phyloP scores from a whole-genome alignment of 208 protist genomes.

The Crithidia acanthocephali region DNA sequence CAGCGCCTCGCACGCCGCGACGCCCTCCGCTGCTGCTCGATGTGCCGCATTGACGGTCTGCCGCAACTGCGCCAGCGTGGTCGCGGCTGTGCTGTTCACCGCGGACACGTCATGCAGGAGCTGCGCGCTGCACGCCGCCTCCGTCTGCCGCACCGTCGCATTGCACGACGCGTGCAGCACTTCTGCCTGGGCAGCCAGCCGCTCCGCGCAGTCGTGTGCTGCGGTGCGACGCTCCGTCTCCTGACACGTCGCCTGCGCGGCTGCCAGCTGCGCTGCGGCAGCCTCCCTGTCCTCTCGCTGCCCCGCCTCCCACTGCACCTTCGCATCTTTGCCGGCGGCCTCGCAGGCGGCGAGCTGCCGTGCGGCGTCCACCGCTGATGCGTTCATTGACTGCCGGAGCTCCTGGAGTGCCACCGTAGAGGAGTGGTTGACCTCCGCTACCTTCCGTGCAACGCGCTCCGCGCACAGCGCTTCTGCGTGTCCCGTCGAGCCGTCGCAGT shows the following conservation, averaged over 20 bases:
- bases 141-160: constrained; percentile 11
- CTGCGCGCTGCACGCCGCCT: constrained; percentile 5
- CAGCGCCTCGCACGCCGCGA: constrained; percentile 6
- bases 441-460: neutral
- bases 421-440: neutral
- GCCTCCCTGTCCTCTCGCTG: constrained; percentile 2
- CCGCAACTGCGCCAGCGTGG: constrained; percentile 9
- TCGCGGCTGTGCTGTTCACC: constrained; percentile 10
- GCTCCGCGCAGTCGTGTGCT: constrained; percentile 5
- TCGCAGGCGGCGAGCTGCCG: constrained; percentile 12
- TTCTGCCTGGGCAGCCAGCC: neutral
- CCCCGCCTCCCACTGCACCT: neutral
- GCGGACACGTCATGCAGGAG: constrained; percentile 3
- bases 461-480: constrained; percentile 12
- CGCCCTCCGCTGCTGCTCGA: neutral
- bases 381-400: constrained; percentile 1
- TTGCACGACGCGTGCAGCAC: constrained; percentile 15
- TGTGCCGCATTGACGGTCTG: neutral
- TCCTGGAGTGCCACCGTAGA: neutral
- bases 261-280: constrained; percentile 3
- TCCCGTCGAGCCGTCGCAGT: neutral
- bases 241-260: constrained; percentile 1
- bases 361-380: neutral
- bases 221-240: constrained; percentile 10
- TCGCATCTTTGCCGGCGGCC: constrained; percentile 1